Evolutionary conservation across 306 rosid species (phyloP), one percentile per base, ranked within the genome.

Genomic region (Prunus salicina): DNA sequence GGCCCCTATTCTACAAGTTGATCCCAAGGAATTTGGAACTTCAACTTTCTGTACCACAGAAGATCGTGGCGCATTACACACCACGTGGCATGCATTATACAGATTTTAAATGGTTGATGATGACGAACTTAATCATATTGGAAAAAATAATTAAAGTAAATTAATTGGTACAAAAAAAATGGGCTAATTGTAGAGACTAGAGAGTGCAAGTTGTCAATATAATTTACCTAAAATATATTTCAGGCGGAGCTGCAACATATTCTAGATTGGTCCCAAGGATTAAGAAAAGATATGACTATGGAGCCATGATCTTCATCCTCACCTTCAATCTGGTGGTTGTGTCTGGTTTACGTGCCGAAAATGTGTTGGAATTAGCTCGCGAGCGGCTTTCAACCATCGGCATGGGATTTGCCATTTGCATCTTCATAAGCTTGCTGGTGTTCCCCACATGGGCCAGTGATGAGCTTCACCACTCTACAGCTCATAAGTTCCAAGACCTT

Each of bases 401-500:
- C 0, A 83, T 91, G 87, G 99, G 99, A 20, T 88, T 89, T 64
- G 81, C 81, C 2, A 87, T 90, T 2, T 86, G 90, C 76, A 80
- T 95, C 60, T 82, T 85, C 78, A 84, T 90, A 20, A 90, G 73
- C 84, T 79, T 95, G 50, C 69, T 89, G 19, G 72, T 95, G 43
- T 89, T 87, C 74, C 98, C 98, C 18, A 49, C 65, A 22, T 95
- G 98, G 98, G 89, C 97, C 43, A 89, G 98, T 15, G 91, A 95
- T 80, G 97, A 95, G 74, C 92, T 95, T 81, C 98, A 95, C 57
- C 47, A 82, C 80, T 92, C 97, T 41, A 79, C 76, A 0, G 79
- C 87, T 78, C 77, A 85, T 45, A 89, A 65, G 58, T 90, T 95
- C 79, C 73, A 69, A 2, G 18, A 81, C 74, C 91, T 92, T 56